phyloP scores from a whole-genome alignment of 441 rosid genomes.

The Isatis lusitanica region DNA sequence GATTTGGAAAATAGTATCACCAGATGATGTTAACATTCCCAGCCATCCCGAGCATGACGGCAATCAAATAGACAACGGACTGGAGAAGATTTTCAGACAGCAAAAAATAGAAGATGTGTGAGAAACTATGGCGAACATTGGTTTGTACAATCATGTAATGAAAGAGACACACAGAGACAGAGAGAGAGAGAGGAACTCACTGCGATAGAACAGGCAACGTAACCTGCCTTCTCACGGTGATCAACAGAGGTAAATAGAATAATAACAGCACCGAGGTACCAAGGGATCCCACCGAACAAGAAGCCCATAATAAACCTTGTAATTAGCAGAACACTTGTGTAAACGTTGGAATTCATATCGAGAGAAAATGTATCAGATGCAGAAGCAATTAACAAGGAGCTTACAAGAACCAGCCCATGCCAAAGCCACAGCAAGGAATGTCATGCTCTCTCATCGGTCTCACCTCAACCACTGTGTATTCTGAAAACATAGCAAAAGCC shows the following conservation, averaged over 20 bases:
- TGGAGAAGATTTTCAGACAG: constrained; percentile 26
- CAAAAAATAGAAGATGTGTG: background rate
- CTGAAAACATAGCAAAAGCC: constrained; percentile 33
- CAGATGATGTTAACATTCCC: constrained; percentile 48
- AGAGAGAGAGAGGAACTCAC: constrained; percentile 44
- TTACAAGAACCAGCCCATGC: constrained; percentile 90
- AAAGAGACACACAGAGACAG: background rate
- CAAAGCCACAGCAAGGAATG: constrained; percentile 83
- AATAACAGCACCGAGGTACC: constrained; percentile 73
- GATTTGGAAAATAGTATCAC: constrained; percentile 30
- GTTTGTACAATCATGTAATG: background rate
- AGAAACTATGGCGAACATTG: background rate
- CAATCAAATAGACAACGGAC: constrained; percentile 62
- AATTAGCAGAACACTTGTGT: too few species aligned
- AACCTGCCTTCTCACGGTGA: constrained; percentile 82
- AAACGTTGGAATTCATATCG: too few species aligned
- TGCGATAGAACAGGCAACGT: constrained; percentile 74
- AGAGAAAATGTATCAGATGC: background rate
- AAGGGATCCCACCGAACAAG: constrained; percentile 82
- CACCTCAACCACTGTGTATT: constrained; percentile 58
- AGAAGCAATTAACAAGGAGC: constrained; percentile 28
- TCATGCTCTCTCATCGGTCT: constrained; percentile 49
- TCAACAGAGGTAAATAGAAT: constrained; percentile 55
- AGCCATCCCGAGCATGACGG: constrained; percentile 54
- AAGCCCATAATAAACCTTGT: constrained; percentile 62